Conservation (phyloP, 306 rosid species). For the Lathyrus oleraceus region DNA sequence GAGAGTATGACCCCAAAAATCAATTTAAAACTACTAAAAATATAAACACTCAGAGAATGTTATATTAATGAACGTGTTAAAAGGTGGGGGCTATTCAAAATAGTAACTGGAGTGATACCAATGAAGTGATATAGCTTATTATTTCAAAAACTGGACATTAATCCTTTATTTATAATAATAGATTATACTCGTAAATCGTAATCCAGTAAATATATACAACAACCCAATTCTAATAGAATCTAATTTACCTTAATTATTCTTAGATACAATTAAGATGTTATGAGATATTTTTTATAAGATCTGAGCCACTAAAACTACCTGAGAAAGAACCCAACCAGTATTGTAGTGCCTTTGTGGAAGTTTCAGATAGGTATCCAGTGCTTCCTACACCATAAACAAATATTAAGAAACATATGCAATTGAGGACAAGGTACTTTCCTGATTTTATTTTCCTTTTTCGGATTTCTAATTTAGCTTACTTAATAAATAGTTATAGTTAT, state of each 20-base stretch:
- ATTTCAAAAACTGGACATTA: not conserved
- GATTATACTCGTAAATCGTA: not conserved
- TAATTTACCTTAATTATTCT: not conserved
- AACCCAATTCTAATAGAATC: not conserved
- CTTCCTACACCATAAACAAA: slow-evolving; percentile 64
- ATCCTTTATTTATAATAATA: not conserved
- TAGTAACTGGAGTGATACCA: no score
- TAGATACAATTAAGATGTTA: not conserved
- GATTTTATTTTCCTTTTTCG: slow-evolving; percentile 2
- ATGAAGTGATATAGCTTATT: no score
- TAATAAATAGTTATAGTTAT: not conserved
- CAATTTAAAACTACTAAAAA: not conserved
- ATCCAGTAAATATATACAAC: not conserved
- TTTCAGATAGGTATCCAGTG: slow-evolving; percentile 76
- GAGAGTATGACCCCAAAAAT: not conserved
- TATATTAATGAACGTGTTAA: not conserved
- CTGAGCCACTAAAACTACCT: slow-evolving; percentile 55
- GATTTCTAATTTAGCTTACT: slow-evolving; percentile 4
- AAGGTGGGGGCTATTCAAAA: no score
- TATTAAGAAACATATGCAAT: slow-evolving; percentile 34
- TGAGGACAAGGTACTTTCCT: slow-evolving; percentile 20
- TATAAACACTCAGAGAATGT: not conserved
- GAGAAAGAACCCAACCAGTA: slow-evolving; percentile 97
- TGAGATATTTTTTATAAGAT: not conserved
- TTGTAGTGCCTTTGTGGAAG: slow-evolving; percentile 86